A percentile compares a stretch with the other conserved stretches of the same genome.
phyloP scores from a whole-genome alignment of 2,329 filamentous ascomycete genomes.

The Cryphonectria radicalis region DNA sequence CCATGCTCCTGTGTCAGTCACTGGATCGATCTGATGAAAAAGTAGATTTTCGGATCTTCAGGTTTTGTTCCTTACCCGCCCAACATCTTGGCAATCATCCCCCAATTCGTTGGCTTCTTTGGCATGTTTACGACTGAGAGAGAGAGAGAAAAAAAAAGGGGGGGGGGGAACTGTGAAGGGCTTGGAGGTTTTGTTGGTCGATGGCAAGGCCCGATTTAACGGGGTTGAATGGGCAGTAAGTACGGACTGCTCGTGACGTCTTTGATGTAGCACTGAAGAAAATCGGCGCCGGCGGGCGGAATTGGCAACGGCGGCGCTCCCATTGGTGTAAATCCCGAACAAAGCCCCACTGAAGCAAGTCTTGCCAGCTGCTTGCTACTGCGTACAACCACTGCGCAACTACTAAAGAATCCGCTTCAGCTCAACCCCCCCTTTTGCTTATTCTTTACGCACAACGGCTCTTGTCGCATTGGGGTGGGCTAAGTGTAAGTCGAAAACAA shows the following conservation, averaged over 20 bases:
- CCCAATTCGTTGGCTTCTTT: constrained; percentile 58
- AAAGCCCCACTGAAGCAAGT: constrained; percentile 1
- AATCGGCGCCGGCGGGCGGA: constrained; percentile 11
- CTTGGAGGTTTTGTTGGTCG: neutral
- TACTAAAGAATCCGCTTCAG: neutral
- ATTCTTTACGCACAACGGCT: neutral
- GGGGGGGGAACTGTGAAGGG: neutral
- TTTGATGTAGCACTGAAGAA: constrained; percentile 4
- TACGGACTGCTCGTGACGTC: constrained; percentile 5
- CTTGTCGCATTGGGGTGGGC: neutral
- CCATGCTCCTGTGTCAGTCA: constrained; percentile 23
- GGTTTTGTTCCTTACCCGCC: constrained; percentile 58
- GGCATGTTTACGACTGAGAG: constrained; percentile 39
- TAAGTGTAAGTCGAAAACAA: neutral
- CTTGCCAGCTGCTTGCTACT: neutral
- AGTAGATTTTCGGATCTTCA: constrained; percentile 12
- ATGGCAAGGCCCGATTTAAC: neutral
- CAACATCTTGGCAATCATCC: constrained; percentile 71
- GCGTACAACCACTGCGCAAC: neutral
- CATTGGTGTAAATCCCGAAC: neutral
- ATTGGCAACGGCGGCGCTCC: constrained; percentile 5
- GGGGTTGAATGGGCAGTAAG: neutral
- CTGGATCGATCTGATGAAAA: constrained; percentile 19
- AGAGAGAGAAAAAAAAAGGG: neutral
- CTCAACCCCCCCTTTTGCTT: neutral